Conservation (phyloP, 1,284 basidiomycete species). For the Malassezia obtusa region DNA sequence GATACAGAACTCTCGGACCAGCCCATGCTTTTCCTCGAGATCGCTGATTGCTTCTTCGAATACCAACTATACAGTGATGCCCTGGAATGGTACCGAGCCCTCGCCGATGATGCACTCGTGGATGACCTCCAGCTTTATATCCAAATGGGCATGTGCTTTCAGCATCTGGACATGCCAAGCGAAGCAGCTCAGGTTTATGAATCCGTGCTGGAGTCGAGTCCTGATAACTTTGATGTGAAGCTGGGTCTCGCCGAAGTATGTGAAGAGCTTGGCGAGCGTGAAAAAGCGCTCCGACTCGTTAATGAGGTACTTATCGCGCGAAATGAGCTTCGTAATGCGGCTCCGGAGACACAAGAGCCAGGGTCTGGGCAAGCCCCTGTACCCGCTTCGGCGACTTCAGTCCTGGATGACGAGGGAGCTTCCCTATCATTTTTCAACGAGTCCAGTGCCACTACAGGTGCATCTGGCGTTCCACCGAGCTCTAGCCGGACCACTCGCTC, state of each 20-base stretch:
- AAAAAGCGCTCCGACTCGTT: slow-evolving; percentile 73
- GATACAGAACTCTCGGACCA: slow-evolving; percentile 25
- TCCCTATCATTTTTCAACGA: slow-evolving; percentile 37
- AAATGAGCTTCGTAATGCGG: slow-evolving; percentile 10
- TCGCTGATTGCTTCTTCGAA: slow-evolving; percentile 37
- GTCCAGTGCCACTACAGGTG: slow-evolving; percentile 4
- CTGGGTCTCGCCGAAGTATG: slow-evolving; percentile 66
- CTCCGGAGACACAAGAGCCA: background rate
- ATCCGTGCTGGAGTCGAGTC: slow-evolving; percentile 64
- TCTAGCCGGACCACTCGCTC: slow-evolving; percentile 16
- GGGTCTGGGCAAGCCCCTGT: background rate
- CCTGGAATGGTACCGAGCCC: slow-evolving; percentile 26
- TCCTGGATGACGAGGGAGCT: background rate
- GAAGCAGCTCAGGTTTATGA: slow-evolving; percentile 31
- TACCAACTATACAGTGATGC: slow-evolving; percentile 30
- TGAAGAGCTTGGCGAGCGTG: slow-evolving; percentile 65
- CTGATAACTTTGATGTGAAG: slow-evolving; percentile 59
- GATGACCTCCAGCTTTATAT: slow-evolving; percentile 29
- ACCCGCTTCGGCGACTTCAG: no score
- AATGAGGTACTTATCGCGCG: slow-evolving; percentile 56
- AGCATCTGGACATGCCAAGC: slow-evolving; percentile 24
- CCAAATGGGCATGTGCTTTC: slow-evolving; percentile 36
- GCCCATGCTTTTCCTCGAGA: slow-evolving; percentile 28
- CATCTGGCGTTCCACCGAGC: slow-evolving; percentile 6
- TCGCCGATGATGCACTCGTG: slow-evolving; percentile 18